These are phyloP conservation scores for Buddleja alternifolia DNA, from an alignment of 257 asterid species.

Conservation along the genomic window DNA sequence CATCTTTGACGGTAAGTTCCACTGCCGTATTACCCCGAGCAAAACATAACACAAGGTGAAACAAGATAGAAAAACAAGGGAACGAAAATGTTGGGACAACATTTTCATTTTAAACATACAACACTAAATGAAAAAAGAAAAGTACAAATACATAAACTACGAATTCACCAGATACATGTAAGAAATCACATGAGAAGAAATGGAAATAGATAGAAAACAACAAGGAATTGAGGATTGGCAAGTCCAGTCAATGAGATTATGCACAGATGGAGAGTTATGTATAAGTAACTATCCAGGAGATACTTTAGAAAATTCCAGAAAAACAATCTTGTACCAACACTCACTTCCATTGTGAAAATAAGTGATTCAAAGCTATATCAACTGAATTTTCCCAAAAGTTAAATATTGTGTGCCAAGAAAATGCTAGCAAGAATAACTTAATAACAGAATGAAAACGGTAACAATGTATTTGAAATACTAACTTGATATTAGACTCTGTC, in stretches of 20 bases:
- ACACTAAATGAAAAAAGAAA: background rate
- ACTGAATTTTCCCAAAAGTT: background rate
- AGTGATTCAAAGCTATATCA: constrained; percentile 18
- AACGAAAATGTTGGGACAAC: background rate
- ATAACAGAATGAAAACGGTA: background rate
- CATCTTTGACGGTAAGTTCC: background rate
- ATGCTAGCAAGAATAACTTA: background rate
- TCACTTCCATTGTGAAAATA: constrained; percentile 8
- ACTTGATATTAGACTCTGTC: background rate
- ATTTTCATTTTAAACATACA: background rate
- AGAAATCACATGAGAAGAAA: constrained; percentile 9
- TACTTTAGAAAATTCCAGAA: background rate
- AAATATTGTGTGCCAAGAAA: background rate
- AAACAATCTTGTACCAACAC: constrained; percentile 14
- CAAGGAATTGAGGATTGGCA: background rate
- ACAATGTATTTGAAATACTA: background rate
- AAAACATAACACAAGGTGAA: constrained; percentile 2
- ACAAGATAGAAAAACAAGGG: constrained; percentile 8
- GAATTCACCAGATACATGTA: background rate
- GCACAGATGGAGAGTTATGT: background rate
- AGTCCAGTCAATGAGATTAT: background rate
- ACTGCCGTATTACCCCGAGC: background rate
- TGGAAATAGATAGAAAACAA: background rate
- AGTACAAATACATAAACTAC: background rate
- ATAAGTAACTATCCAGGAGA: constrained; percentile 2